Base-by-base conservation (phyloP, 1,284 basidiomycete genomes). In the Moesziomyces sp. region DNA sequence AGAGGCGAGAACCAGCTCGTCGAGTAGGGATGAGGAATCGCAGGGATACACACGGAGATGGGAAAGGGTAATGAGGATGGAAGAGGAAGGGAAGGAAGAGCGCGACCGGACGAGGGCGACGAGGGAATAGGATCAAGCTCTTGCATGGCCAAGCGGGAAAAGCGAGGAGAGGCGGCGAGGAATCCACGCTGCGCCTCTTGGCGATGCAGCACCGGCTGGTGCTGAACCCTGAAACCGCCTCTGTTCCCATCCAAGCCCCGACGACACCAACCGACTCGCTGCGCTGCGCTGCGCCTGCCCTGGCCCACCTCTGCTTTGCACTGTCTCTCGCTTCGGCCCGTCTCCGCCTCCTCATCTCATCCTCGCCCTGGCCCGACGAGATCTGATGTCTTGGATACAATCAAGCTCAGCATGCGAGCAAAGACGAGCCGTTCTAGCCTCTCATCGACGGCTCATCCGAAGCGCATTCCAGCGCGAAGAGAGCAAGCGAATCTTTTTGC, bases 1-100 rank as follows among this genome's bases (percentile, higher is more conserved):
- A 35, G 24, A 61, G 53, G 60, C 58, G 62, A 66, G 68, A 65
- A 58, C 62, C 60, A 62, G 69, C 62, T 65, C 62, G 60, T 66
- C 56, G 18, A 49, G 49, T 40, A 48, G 43, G 50, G 57, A 52
- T 8, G 35, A 50, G 58, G 52, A 52, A 52, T 46, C 44, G 63
- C 47, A 59, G 46, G 44, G 51, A 53, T 58, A 58, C 53, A 64
- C 53, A 63, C 60, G 57, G 9, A n/a, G 23, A 26, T 56, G 38
- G 43, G 48, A 24, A 35, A 45, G 26, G 47, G 43, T 44, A 30
- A 47, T 46, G 58, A 51, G 26, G 44, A 47, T 30, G 49, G 33
- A 46, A 26, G 60, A 60, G 48, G 56, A 60, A 24, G 46, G 38
- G 40, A 38, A 44, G 38, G 38, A 52, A 46, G 52, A 63, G 42